A percentile compares a stretch with the other conserved stretches of the same genome.
Evolutionary conservation across 495 filamentous ascomycete genomes (phyloP).

Genomic region (Tuber umbilicatum): DNA sequence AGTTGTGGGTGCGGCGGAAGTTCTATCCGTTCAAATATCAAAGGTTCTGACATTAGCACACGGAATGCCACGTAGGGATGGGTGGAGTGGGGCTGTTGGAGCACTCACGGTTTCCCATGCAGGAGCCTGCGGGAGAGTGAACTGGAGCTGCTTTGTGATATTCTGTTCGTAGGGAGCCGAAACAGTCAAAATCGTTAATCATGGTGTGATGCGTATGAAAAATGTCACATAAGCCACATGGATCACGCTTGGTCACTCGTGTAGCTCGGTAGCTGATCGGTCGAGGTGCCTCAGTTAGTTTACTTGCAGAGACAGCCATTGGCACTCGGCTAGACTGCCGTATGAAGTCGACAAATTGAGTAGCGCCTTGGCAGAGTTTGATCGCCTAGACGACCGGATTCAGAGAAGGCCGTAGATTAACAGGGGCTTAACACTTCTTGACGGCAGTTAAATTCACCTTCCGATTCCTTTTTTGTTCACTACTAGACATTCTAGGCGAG

Average conservation of each 20-base stretch:
- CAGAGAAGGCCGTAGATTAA: too few species aligned
- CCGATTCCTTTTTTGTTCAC: too few species aligned
- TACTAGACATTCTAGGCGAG: too few species aligned
- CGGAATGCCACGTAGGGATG: background rate
- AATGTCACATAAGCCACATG: background rate
- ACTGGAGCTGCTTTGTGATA: background rate
- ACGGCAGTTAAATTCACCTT: too few species aligned
- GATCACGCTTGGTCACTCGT: background rate
- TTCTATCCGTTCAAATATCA: background rate
- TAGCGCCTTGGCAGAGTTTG: too few species aligned
- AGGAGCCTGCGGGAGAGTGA: background rate
- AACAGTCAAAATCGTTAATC: background rate
- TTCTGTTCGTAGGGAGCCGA: background rate
- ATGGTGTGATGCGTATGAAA: background rate
- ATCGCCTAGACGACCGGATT: too few species aligned
- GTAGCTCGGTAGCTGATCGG: background rate
- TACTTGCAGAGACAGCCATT: too few species aligned
- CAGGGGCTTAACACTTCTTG: too few species aligned
- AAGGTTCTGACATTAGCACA: background rate
- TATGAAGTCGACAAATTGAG: too few species aligned
- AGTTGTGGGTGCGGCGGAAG: background rate
- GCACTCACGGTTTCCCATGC: background rate
- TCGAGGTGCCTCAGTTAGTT: too few species aligned
- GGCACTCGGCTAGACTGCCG: background rate
- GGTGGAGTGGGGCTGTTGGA: background rate